These are phyloP conservation scores for Botrytis tulipae DNA, from an alignment of 2,329 filamentous ascomycete species.

Conservation along the genomic window DNA sequence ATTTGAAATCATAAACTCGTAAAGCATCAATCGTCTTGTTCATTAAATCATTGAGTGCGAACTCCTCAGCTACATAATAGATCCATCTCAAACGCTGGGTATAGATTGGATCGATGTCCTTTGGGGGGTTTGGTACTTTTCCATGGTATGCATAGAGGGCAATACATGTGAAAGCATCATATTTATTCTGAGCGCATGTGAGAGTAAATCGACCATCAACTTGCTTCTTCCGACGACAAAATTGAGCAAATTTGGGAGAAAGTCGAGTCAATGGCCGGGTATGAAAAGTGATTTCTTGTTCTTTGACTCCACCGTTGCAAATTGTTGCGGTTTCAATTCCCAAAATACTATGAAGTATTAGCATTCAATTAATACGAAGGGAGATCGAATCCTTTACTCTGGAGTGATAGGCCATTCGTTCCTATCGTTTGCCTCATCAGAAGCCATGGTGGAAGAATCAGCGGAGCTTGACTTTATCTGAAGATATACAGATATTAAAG, in stretches of 20 bases:
- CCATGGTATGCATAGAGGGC: constrained; percentile 15
- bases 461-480: background rate
- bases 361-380: background rate
- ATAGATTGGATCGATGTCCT: background rate
- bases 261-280: constrained; percentile 10
- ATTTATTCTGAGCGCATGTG: background rate
- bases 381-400: background rate
- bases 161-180: constrained; percentile 10
- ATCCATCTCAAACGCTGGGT: background rate
- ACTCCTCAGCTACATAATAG: constrained; percentile 12
- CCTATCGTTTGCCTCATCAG: background rate
- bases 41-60: constrained; percentile 3
- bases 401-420: constrained; percentile 15
- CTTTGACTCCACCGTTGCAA: background rate
- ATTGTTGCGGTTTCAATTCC: constrained; percentile 12
- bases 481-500: background rate
- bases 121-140: constrained; percentile 1
- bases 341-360: background rate
- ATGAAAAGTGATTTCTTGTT: constrained; percentile 13
- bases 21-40: constrained; percentile 12
- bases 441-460: background rate
- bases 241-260: constrained; percentile 7
- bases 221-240: background rate
- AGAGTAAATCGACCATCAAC: constrained; percentile 7
- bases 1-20: background rate